A percentile compares a stretch with the other conserved stretches of the same genome.
Evolutionary conservation across 2,329 filamentous ascomycete species (phyloP).

Genomic region (Arthrinium puccinioides): DNA sequence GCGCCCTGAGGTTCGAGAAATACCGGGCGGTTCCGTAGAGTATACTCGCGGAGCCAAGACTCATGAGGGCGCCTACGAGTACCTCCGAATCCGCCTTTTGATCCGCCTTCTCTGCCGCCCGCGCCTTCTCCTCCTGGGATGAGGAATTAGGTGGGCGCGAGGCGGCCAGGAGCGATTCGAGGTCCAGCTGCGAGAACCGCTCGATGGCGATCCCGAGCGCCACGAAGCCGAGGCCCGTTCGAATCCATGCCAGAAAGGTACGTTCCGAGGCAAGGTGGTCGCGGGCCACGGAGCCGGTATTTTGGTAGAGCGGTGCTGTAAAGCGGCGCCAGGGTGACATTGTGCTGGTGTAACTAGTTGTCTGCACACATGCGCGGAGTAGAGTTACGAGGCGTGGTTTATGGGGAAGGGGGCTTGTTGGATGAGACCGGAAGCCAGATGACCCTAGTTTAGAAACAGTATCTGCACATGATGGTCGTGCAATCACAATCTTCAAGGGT

Average conservation of each 20-base stretch:
- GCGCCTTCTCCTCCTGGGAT: slow-evolving; percentile 5
- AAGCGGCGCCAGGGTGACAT: slow-evolving; percentile 8
- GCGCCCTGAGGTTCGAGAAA: slow-evolving; percentile 32
- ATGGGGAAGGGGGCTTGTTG: too few species aligned
- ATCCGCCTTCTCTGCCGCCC: slow-evolving; percentile 10
- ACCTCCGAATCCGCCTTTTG: slow-evolving; percentile 24
- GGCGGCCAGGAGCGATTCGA: slow-evolving; percentile 14
- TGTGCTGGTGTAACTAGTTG: neutral
- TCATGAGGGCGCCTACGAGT: slow-evolving; percentile 33
- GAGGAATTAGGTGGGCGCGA: neutral
- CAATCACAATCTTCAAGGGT: too few species aligned
- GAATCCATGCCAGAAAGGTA: slow-evolving; percentile 44
- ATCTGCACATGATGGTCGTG: too few species aligned
- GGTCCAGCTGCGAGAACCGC: slow-evolving; percentile 37
- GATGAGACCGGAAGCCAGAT: too few species aligned
- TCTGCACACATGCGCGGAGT: too few species aligned
- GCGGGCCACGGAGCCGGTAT: slow-evolving; percentile 40
- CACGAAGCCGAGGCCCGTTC: slow-evolving; percentile 43
- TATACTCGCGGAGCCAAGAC: slow-evolving; percentile 35
- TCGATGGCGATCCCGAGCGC: slow-evolving; percentile 42
- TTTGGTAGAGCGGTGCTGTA: slow-evolving; percentile 25
- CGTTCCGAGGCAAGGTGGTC: slow-evolving; percentile 48
- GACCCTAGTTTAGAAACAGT: too few species aligned
- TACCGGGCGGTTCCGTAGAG: slow-evolving; percentile 39
- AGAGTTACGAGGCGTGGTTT: too few species aligned